Evolutionary conservation across 352 stramenopile genomes (phyloP).

Genomic region (Phytophthora constricta): DNA sequence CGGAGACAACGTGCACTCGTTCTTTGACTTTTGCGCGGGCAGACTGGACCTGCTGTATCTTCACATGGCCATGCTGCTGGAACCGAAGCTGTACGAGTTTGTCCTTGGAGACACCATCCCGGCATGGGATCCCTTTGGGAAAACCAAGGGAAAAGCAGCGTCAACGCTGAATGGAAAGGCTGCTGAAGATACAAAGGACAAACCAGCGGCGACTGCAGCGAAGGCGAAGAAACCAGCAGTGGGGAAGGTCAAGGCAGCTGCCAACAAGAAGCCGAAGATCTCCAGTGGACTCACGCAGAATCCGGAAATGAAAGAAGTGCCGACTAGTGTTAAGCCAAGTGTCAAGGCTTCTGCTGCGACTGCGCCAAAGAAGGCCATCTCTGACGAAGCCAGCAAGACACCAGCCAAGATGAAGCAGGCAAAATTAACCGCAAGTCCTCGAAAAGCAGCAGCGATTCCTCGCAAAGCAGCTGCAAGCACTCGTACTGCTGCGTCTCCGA

Average conservation of each 20-base stretch:
- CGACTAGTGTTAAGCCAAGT: background rate
- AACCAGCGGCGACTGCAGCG: background rate
- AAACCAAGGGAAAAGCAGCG: constrained; percentile 8
- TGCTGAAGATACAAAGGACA: background rate
- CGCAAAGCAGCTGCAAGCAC: constrained; percentile 10
- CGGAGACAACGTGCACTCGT: constrained; percentile 45
- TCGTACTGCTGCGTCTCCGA: constrained; percentile 12
- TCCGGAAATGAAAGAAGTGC: constrained; percentile 38
- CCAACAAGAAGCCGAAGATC: constrained; percentile 1
- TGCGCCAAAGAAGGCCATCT: constrained; percentile 2
- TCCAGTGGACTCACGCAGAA: constrained; percentile 31
- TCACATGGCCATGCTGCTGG: constrained; percentile 66
- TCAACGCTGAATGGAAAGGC: background rate
- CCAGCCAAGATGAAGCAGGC: constrained; percentile 16
- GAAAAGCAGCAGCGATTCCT: constrained; percentile 9
- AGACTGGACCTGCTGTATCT: constrained; percentile 72
- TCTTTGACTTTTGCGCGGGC: constrained; percentile 66
- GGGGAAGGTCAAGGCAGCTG: background rate
- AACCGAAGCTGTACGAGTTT: constrained; percentile 55
- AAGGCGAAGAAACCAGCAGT: background rate
- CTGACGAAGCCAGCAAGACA: constrained; percentile 10
- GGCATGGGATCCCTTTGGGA: constrained; percentile 16
- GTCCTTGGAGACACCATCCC: constrained; percentile 47
- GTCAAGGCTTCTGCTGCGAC: background rate
- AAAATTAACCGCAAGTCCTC: background rate